These are phyloP conservation scores for Acanthamoeba divionensis DNA, from an alignment of 208 protist species.

Conservation along the genomic window DNA sequence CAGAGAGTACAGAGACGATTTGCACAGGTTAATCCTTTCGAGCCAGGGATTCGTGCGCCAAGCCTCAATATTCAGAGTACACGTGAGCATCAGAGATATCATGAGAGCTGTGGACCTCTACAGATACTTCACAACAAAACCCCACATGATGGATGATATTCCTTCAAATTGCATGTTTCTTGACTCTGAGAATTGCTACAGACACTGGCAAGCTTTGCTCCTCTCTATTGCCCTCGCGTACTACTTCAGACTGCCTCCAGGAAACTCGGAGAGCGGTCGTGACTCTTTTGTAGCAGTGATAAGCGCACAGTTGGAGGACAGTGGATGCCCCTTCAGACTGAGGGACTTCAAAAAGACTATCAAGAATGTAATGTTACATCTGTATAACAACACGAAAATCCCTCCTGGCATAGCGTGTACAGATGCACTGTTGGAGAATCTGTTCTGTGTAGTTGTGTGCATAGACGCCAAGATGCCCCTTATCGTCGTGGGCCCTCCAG, in stretches of 20 bases:
- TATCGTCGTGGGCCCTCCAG: constrained; percentile 72
- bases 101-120: constrained; percentile 60
- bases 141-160: background rate
- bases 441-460: constrained; percentile 64
- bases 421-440: constrained; percentile 67
- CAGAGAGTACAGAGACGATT: background rate
- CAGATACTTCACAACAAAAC: constrained; percentile 62
- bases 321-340: background rate
- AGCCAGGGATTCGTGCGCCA: constrained; percentile 35
- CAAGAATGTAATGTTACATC: background rate
- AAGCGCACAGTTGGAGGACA: background rate
- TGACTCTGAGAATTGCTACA: background rate
- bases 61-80: constrained; percentile 7
- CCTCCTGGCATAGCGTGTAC: constrained; percentile 64
- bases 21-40: background rate
- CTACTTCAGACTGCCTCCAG: constrained; percentile 52
- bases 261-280: background rate
- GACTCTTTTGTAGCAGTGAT: background rate
- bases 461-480: constrained; percentile 62
- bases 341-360: background rate
- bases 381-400: constrained; percentile 17
- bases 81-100: constrained; percentile 68
- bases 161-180: background rate
- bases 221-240: constrained; percentile 44
- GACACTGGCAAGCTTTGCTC: constrained; percentile 4